Conservation (phyloP, 345 rosid genomes). For the Eucalyptus regnans region DNA sequence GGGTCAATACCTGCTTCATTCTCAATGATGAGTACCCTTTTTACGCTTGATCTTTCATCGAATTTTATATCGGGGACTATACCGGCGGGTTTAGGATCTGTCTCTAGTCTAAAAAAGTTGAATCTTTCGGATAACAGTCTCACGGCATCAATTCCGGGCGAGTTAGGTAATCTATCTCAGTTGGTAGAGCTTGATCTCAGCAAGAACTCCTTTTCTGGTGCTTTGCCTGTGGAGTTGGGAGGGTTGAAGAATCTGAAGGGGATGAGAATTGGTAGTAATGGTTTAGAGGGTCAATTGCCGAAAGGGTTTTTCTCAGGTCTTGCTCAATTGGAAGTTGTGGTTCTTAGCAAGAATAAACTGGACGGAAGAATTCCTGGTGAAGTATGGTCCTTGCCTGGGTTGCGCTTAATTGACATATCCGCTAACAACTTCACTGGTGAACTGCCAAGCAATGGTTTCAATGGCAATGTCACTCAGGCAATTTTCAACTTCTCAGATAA, state of each 20-base stretch:
- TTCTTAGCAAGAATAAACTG: slow-evolving; percentile 30
- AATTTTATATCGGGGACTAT: slow-evolving; percentile 36
- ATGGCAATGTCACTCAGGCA: slow-evolving; percentile 13
- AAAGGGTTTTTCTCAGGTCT: slow-evolving; percentile 26
- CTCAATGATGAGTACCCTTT: slow-evolving; percentile 20
- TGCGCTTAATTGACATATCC: slow-evolving; percentile 50
- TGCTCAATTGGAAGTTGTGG: slow-evolving; percentile 20
- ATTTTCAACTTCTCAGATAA: slow-evolving; percentile 60
- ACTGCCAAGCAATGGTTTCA: slow-evolving; percentile 16
- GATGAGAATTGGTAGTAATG: slow-evolving; percentile 31
- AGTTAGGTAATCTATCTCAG: slow-evolving; percentile 26
- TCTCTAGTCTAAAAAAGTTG: slow-evolving; percentile 15
- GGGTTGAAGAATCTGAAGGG: slow-evolving; percentile 24
- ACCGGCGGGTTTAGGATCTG: slow-evolving; percentile 27
- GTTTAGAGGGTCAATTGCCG: slow-evolving; percentile 17
- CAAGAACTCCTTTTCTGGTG: slow-evolving; percentile 34
- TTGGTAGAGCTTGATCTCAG: slow-evolving; percentile 53
- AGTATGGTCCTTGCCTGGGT: slow-evolving; percentile 27
- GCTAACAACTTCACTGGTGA: slow-evolving; percentile 44
- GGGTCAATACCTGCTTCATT: slow-evolving; percentile 38
- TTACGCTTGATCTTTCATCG: slow-evolving; percentile 29
- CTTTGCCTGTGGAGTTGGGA: slow-evolving; percentile 28
- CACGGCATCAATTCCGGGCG: slow-evolving; percentile 29
- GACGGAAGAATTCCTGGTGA: slow-evolving; percentile 31
- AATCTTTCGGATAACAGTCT: slow-evolving; percentile 44